Conservation (phyloP, 1,139 yeast genomes). For the Scheffersomyces illinoinensis region DNA sequence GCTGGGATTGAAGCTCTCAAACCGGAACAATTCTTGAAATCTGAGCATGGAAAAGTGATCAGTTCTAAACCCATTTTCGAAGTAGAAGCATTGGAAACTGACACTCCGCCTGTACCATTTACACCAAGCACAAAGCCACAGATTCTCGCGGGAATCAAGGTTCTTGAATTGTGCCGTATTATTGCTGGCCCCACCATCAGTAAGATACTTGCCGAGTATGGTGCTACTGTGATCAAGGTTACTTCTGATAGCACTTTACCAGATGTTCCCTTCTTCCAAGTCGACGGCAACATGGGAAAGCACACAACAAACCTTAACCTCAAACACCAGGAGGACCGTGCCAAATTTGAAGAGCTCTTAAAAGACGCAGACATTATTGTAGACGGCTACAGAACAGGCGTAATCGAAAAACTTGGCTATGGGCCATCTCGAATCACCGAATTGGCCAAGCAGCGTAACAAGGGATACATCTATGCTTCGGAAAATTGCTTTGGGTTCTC, state of each 20-base stretch:
- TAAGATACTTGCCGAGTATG: slow-evolving; percentile 30
- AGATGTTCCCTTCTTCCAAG: slow-evolving; percentile 33
- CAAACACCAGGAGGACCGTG: slow-evolving; percentile 22
- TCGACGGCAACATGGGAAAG: slow-evolving; percentile 33
- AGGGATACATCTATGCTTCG: slow-evolving; percentile 30
- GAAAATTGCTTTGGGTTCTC: slow-evolving; percentile 34
- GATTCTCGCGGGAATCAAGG: slow-evolving; percentile 28
- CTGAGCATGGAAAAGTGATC: slow-evolving; percentile 28
- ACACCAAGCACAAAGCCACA: slow-evolving; percentile 16
- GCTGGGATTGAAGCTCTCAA: slow-evolving; percentile 31
- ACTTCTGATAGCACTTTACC: slow-evolving; percentile 23
- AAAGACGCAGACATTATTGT: slow-evolving; percentile 29
- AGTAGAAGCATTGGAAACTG: slow-evolving; percentile 19
- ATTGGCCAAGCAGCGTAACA: slow-evolving; percentile 24
- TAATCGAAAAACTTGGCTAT: slow-evolving; percentile 27
- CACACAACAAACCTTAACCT: slow-evolving; percentile 28
- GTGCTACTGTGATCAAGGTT: slow-evolving; percentile 31
- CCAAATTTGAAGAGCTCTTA: slow-evolving; percentile 22
- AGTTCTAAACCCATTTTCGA: slow-evolving; percentile 21
- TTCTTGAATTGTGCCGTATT: slow-evolving; percentile 30
- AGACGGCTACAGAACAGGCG: slow-evolving; percentile 32
- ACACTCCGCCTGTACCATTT: slow-evolving; percentile 23
- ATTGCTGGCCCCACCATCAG: slow-evolving; percentile 35
- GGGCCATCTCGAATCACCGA: slow-evolving; percentile 23
- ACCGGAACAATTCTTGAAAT: slow-evolving; percentile 23